Evolutionary conservation across 345 rosid species (phyloP), one percentile per base, ranked within the genome.

Genomic region (Carallia brachiata): DNA sequence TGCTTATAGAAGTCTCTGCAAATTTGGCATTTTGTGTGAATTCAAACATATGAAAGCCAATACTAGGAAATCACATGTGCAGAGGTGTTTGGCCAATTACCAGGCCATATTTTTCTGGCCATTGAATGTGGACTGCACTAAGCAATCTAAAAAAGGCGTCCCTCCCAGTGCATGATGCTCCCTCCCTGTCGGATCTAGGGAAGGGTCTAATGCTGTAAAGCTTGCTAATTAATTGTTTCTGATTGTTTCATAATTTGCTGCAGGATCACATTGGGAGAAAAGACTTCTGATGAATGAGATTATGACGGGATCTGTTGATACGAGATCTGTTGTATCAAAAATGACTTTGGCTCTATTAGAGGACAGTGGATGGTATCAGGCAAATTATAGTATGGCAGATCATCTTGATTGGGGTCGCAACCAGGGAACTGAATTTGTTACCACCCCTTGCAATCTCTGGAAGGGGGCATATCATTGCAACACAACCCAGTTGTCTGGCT

Each of bases 181-280:
- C 17, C 17, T 44, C 5, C 2, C 50, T 44, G 0, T 10, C 13
- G 50, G 50, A 15, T 44, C 16, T 12, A 44, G 17, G 50, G 12
- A 40, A 44, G 50, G 50, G 50, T 13, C 50, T 2, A 44, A 44
- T 44, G 17, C 12, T 44, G 50, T 44, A 44, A 44, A 44, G 12
- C 44, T 63, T 23, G 59, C 52, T 16, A 23, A 53, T 36, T 50
- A 39, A 63, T 68, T 32, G 44, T 75, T 62, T 30, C 17, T 69
- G 40, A 39, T 69, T 72, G 17, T 52, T 37, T 56, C 39, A 36
- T 52, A 55, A 56, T 52, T 70, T 18, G 9, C 17, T 74, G 67
- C 84, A 89, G 99, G 99, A 70, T 95, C 99, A 58, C 99, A 95
- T 74, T 95, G 99, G 99, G 99, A 95, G 65, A 95, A 95, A 71